Evolutionary conservation across 2,329 filamentous ascomycete genomes (phyloP), one percentile per base, ranked within the genome.

Genomic region (Monosporascus sp.): DNA sequence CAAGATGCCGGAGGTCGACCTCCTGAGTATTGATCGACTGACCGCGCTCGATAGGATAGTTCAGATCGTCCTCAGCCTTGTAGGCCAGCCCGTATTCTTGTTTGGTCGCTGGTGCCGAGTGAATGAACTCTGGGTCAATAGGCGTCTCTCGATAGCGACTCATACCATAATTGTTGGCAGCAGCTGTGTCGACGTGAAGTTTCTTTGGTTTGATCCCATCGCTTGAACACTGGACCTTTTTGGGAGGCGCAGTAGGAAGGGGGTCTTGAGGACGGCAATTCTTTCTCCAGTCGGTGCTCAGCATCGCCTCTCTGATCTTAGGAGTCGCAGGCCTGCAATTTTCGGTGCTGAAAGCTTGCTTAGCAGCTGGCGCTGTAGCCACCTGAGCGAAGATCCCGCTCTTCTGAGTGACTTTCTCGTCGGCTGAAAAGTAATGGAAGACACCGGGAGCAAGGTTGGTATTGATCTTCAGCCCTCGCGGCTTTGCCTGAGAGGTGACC

Each of bases 41-140:
- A 6, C 38, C 19, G 17, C 38, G 19, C 11, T 35, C 3, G 35
- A 31, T 9, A 9, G 50, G 27, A 7, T 37, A 40, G 11, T 24
- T 19, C 16, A 27, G 37, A 17, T 24, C 16, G 26, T 52, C 19
- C 20, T 43, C 24, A 20, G 48, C 52, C 26, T 57, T 50, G 17
- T 55, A 50, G 7, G 54, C 57, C 1, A 49, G 43, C 2, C 50
- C 54, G 37, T 51, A 64, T 19, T 63, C 61, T 17, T 52, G 55
- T 52, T 65, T 66, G 16, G 63, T 63, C 8, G 65, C 56, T 16
- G 65, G 65, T 2, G 65, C 64, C 4, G 65, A 67, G 38, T 60
- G 52, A 37, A 66, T 67, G 16, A 64, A 60, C 19, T 64, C 63
- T 1, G 60, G 54, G 26, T 62, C 60, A 16, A 68, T 40, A 7